Conservation (phyloP, 768 basidiomycete species). For the Boletellus ananiceps region DNA sequence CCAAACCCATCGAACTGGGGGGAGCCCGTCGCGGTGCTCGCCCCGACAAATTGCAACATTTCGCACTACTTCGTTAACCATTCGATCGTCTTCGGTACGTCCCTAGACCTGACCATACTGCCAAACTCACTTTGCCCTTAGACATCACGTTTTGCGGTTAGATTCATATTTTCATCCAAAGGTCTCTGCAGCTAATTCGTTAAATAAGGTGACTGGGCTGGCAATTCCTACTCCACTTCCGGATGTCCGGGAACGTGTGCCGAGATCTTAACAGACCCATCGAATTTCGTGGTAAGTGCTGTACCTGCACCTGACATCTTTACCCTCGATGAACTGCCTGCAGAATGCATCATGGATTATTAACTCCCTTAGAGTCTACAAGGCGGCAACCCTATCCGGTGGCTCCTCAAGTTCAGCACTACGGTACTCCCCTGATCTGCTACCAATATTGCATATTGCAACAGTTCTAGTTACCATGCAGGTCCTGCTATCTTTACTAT, state of each 20-base stretch:
- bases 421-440: conserved; percentile 2
- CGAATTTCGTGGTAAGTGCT: conserved; percentile 61
- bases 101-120: background rate
- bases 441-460: conserved; percentile 10
- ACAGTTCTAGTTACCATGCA: conserved; percentile 9
- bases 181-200: conserved; percentile 5
- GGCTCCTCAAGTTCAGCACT: conserved; percentile 23
- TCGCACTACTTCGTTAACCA: conserved; percentile 60
- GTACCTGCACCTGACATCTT: background rate
- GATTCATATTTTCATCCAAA: conserved; percentile 11
- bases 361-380: conserved; percentile 73
- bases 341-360: conserved; percentile 82
- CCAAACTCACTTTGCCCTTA: conserved; percentile 28
- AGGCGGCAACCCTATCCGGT: conserved; percentile 46
- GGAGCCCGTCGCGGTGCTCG: conserved; percentile 56
- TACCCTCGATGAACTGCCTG: conserved; percentile 3
- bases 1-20: conserved; percentile 72
- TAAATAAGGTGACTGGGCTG: conserved; percentile 72
- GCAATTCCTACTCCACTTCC: conserved; percentile 70
- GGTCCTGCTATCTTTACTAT: conserved; percentile 15
- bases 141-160: conserved; percentile 82
- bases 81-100: conserved; percentile 70
- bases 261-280: conserved; percentile 57
- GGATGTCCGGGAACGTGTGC: conserved; percentile 73
- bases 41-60: conserved; percentile 52